These are phyloP conservation scores for Claviceps sp. DNA, from an alignment of 2,329 filamentous ascomycete species.

Conservation along the genomic window DNA sequence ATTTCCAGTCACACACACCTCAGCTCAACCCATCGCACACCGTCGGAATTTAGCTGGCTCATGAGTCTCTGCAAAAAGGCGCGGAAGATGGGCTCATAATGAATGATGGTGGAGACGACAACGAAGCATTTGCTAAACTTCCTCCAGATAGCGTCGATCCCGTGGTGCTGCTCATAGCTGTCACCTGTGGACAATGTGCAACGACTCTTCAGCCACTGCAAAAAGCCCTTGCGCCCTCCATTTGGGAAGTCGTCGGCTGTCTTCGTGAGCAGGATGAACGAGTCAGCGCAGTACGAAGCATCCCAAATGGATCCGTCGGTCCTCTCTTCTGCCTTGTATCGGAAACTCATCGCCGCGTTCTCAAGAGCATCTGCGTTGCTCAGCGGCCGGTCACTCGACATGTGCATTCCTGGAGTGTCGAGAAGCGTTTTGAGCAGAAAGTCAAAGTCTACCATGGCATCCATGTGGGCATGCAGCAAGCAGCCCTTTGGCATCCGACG, in stretches of 20 bases:
- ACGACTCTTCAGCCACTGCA: conserved; percentile 62
- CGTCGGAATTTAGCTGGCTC: conserved; percentile 60
- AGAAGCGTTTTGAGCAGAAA: conserved; percentile 64
- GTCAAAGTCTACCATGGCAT: conserved; percentile 82
- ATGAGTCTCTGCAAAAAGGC: conserved; percentile 61
- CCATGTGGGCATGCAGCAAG: conserved; percentile 74
- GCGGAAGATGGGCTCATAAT: conserved; percentile 84
- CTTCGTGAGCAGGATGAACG: conserved; percentile 41
- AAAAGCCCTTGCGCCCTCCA: conserved; percentile 57
- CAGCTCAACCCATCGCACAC: conserved; percentile 74
- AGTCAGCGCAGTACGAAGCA: conserved; percentile 43
- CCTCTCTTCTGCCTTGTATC: conserved; percentile 35
- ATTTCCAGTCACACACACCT: conserved; percentile 24
- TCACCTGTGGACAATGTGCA: conserved; percentile 61
- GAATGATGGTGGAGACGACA: conserved; percentile 60
- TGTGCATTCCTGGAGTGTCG: conserved; percentile 58
- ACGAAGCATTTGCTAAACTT: conserved; percentile 68
- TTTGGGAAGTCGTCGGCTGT: conserved; percentile 65
- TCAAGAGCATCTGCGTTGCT: conserved; percentile 37
- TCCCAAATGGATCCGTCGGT: conserved; percentile 49
- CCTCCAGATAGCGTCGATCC: conserved; percentile 70
- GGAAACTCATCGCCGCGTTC: conserved; percentile 46
- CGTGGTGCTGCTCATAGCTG: conserved; percentile 66
- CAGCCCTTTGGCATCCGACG: conserved; percentile 79
- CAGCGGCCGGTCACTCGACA: conserved; percentile 48